Percentiles rank a stretch among this genome's conserved stretches.
Evolutionary conservation across 805 yeast genomes (phyloP).

Genomic region (Priceomyces melissophilus): DNA sequence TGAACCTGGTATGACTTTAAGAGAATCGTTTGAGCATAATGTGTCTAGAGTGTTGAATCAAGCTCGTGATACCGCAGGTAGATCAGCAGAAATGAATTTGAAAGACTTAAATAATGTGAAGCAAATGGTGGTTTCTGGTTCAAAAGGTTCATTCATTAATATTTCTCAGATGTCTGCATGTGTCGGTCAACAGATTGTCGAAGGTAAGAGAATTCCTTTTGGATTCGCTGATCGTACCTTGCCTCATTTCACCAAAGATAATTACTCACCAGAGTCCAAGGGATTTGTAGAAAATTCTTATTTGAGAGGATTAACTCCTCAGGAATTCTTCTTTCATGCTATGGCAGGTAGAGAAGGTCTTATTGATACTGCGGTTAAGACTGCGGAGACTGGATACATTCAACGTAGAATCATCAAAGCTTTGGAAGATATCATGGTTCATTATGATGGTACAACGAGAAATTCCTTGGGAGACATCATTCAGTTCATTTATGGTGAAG

Average conservation of each 20-base stretch:
- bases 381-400: conserved; percentile 98
- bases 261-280: conserved; percentile 96
- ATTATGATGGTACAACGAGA: conserved; percentile 97
- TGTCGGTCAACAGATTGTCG: conserved; percentile 99
- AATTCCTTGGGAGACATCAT: conserved; percentile 95
- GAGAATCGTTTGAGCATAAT: conserved; percentile 97
- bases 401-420: conserved; percentile 98
- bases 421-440: conserved; percentile 94
- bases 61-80: conserved; percentile 99
- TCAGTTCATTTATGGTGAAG: conserved; percentile 97
- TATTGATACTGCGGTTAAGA: conserved; percentile 98
- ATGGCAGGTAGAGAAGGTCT: conserved; percentile 99
- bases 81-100: conserved; percentile 94
- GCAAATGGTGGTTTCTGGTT: conserved; percentile 99
- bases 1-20: conserved; percentile 98
- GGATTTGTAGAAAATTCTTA: conserved; percentile 97
- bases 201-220: conserved; percentile 98
- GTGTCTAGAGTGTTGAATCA: conserved; percentile 93
- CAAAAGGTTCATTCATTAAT: conserved; percentile 98
- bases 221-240: conserved; percentile 95
- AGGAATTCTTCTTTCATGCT: conserved; percentile 96
- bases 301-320: conserved; percentile 90
- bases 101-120: conserved; percentile 93
- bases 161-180: conserved; percentile 99
- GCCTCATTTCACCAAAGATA: conserved; percentile 98